Evolutionary conservation across 345 rosid species (phyloP), one percentile per base, ranked within the genome.

Genomic region (Citrus unshiu): DNA sequence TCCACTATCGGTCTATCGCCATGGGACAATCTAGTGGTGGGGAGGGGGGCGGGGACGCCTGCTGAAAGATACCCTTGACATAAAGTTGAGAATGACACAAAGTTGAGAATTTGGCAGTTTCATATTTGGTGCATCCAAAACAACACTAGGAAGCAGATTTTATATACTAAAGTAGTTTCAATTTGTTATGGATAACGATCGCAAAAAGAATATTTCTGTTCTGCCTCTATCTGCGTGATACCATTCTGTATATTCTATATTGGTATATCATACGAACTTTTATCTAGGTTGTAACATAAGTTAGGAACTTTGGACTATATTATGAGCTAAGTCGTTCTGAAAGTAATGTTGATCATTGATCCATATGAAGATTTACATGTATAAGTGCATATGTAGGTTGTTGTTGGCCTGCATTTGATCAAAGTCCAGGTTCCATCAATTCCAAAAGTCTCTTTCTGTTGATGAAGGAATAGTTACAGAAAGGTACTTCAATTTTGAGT

Each of bases 401-500:
- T 14, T 43, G 57, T 18, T 69, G 56, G 22, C 57, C 58, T 25
- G 34, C 32, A 43, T 43, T 43, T 25, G 34, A 24, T 69, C 54
- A 34, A 46, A 68, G 72, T 43, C 34, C 12, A 22, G n/a, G 57
- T 30, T 10, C 6, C 74, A 70, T 70, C 39, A 70, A 69, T 49
- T 56, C 63, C 39, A n/a, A 7, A 24, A 21, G 63, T 65, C 79
- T 80, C 16, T 70, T 51, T 70, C 60, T 76, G 9, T 57, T 24
- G 5, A 32, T 35, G 19, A 16, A 34, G 65, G 9, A 9, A 81
- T 43, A 24, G 9, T 12, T 19, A 18, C 37, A n/a, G 60, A 64
- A 63, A 81, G 80, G 51, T 25, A 30, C 72, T 66, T 69, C 57
- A 61, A 9, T 51, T 54, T 80, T 67, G 72, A 59, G 16, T 73